Conservation (phyloP, 495 filamentous ascomycete species). For the Podospora tetraspora region DNA sequence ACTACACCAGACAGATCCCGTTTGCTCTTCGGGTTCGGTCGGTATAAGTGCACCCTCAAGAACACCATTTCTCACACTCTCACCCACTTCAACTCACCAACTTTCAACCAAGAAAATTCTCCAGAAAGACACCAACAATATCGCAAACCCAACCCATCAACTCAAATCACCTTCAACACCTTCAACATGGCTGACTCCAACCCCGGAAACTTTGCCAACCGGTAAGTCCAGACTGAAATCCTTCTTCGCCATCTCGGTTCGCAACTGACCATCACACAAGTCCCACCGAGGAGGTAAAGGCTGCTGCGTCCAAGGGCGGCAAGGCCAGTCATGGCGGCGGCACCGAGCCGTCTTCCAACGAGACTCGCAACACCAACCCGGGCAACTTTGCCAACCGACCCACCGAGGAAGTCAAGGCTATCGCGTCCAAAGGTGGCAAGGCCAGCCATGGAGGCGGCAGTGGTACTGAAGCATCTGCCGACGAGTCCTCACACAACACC, state of each 20-base stretch:
- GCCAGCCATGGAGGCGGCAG: constrained; percentile 27
- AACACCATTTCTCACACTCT: neutral
- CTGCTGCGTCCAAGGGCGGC: constrained; percentile 49
- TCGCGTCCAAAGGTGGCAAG: constrained; percentile 49
- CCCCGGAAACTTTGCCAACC: constrained; percentile 15
- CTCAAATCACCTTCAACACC: neutral
- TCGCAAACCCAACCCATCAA: neutral
- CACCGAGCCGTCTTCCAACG: neutral
- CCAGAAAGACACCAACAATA: neutral
- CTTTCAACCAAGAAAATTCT: neutral
- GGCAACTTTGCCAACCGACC: constrained; percentile 61
- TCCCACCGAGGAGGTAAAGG: constrained; percentile 53
- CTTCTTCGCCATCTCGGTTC: neutral
- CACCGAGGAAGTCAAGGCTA: constrained; percentile 53
- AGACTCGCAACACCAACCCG: constrained; percentile 46
- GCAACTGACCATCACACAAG: constrained; percentile 1
- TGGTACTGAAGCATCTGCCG: neutral
- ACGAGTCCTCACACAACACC: constrained; percentile 27
- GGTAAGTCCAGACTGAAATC: neutral
- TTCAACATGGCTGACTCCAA: constrained; percentile 12
- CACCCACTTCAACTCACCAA: neutral
- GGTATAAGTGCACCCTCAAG: neutral
- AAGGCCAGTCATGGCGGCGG: constrained; percentile 32
- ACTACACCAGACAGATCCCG: neutral
- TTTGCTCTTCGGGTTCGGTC: neutral